These are phyloP conservation scores for Diatrype stigma DNA, from an alignment of 2,329 filamentous ascomycete genomes.

Conservation along the genomic window DNA sequence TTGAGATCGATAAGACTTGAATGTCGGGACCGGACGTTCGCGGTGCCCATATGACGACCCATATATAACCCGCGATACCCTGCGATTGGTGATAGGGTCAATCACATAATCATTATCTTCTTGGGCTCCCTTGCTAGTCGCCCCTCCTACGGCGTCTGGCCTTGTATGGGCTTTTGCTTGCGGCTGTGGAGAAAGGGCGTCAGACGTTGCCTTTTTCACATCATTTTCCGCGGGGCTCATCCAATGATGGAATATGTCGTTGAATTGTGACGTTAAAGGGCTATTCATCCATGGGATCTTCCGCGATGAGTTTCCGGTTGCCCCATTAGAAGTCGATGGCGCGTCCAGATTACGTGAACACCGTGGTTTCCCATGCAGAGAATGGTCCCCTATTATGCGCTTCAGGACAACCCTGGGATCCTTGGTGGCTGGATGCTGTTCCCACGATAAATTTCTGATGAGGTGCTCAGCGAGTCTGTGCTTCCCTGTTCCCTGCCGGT, in stretches of 20 bases:
- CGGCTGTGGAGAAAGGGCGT: too few species aligned
- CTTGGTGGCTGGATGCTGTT: slow-evolving; percentile 32
- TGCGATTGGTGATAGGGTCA: slow-evolving; percentile 58
- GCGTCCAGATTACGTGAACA: slow-evolving; percentile 31
- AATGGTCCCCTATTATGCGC: slow-evolving; percentile 38
- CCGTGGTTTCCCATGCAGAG: slow-evolving; percentile 21
- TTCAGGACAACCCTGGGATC: slow-evolving; percentile 35
- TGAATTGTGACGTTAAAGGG: slow-evolving; percentile 6
- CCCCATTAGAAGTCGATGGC: slow-evolving; percentile 3
- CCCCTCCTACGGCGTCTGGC: background rate
- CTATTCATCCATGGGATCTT: background rate
- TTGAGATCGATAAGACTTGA: slow-evolving; percentile 31
- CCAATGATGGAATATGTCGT: slow-evolving; percentile 10
- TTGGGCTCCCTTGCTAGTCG: slow-evolving; percentile 1
- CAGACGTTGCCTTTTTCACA: background rate
- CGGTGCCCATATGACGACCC: slow-evolving; percentile 7
- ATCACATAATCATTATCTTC: slow-evolving; percentile 38
- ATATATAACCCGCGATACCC: slow-evolving; percentile 30
- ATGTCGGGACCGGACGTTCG: slow-evolving; percentile 26
- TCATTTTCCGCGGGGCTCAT: slow-evolving; percentile 5
- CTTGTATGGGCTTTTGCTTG: background rate
- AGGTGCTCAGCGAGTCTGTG: slow-evolving; percentile 44
- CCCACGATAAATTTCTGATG: slow-evolving; percentile 42
- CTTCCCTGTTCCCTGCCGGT: slow-evolving; percentile 38
- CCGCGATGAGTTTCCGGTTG: background rate